Evolutionary conservation across 2,329 filamentous ascomycete genomes (phyloP), one percentile per base, ranked within the genome.

Genomic region (Aureobasidium musti): DNA sequence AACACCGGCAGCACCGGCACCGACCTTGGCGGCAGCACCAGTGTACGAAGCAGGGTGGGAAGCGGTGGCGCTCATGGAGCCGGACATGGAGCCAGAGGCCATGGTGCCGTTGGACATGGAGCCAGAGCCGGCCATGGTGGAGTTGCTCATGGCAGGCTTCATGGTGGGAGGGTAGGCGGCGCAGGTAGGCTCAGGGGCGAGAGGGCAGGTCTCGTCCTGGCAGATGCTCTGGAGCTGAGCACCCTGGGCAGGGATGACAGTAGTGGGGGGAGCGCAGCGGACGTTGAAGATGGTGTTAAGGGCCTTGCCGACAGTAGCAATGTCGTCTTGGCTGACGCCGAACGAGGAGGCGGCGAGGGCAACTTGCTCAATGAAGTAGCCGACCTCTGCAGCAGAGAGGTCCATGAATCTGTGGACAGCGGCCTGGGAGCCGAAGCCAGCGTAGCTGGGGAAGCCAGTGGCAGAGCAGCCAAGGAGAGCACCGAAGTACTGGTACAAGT

Each of bases 401-500:
- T 78, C 79, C 86, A 88, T 88, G 79, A 69, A 78, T 73, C 84
- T 84, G 78, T 87, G 85, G 0, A 84, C 81, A 53, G 82, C 71
- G 75, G 83, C 84, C 80, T 82, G 81, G 69, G 78, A 82, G 0
- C 76, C 71, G 11, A 76, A 69, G 57, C 80, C 83, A 13, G 64
- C 68, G 74, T 87, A 88, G 35, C 77, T 74, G 33, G 81, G 79
- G 73, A 83, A 86, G 26, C 79, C 83, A 14, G 77, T 66, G 75
- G 78, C 80, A 63, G 81, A 80, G 78, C 85, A 88, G 70, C 82
- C 83, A 47, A 87, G 80, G 26, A 88, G 79, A 28, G 78, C 78
- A 60, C 84, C 86, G 73, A 88, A 88, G 79, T 83, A 88, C 70
- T 84, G 75, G 77, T 88, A 88, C 43, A 88, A 77, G 72, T 88